Base-by-base conservation (phyloP, 139 green algal genomes). In the Chlorella sp. region DNA sequence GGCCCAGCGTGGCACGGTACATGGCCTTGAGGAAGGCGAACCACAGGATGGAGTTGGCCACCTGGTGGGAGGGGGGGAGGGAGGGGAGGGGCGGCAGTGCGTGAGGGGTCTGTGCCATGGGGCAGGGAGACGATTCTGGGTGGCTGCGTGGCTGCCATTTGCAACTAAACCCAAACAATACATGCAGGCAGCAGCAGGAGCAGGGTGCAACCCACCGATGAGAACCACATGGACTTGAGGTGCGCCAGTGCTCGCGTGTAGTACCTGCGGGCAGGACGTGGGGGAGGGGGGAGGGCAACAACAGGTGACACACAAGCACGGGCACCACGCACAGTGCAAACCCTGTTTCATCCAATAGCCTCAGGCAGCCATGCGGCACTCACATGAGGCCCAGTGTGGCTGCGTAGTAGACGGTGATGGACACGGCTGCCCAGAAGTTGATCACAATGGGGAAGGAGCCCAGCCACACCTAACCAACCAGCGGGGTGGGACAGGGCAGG, bases 391-490 rank as follows among this genome's bases (percentile, higher is more conserved):
- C 24, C 30, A 92, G 79, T 11, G 88, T 92, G 68, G 89, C 88
- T 40, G 85, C 60, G 73, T 91, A 92, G 86, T 92, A 94, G 20
- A 92, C 74, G 34, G 88, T 93, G 54, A 94, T 87, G 68, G 85
- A 88, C 40, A 94, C 51, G 8, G 91, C 91, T 0, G 88, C 86
- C 91, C 91, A 94, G 34, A 67, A 82, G 67, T 90, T 92, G 51
- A 94, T 89, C 36, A 94, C 89, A 80, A 94, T 94, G 67, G 91
- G 91, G 81, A 94, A 94, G n/a, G 89, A 74, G 67, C 91, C 91
- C 36, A 91, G 81, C 89, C 89, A 94, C 51, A 92, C 81, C 81
- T 85, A 51, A 13, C 13, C n/a, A n/a, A 24, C 1, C 8, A 13
- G 38, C 38, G 30, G 11, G 73, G 74, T 2, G 8, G 32, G 26